Evolutionary conservation across 495 filamentous ascomycete genomes (phyloP).

Genomic region (Annulohypoxylon stygium): DNA sequence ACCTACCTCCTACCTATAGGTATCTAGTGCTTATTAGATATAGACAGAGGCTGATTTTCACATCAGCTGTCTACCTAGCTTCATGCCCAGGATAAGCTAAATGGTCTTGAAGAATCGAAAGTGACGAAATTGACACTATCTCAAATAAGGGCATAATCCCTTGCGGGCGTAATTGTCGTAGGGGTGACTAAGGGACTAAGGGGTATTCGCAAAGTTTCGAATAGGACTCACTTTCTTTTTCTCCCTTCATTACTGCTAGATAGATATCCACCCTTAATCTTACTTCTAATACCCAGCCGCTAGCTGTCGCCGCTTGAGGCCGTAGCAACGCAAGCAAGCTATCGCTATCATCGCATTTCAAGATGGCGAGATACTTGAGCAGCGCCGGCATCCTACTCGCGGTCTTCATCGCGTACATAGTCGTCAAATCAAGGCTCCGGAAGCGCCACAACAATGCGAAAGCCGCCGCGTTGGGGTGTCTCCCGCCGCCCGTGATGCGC

Average conservation of each 20-base stretch:
- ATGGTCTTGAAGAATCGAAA: neutral
- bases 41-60: neutral
- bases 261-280: neutral
- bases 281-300: neutral
- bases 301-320: neutral
- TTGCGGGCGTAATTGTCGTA: neutral
- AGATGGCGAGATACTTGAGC: constrained; percentile 34
- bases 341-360: neutral
- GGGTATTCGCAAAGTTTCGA: neutral
- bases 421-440: constrained; percentile 45
- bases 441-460: constrained; percentile 47
- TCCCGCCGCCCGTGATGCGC: constrained; percentile 47
- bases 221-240: neutral
- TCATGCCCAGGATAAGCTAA: neutral
- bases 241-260: neutral
- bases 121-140: neutral
- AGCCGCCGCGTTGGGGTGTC: constrained; percentile 46
- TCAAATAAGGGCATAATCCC: neutral
- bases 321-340: neutral
- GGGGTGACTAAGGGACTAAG: neutral
- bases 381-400: constrained; percentile 22
- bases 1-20: no score
- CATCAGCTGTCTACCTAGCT: neutral
- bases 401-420: constrained; percentile 22
- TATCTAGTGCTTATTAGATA: constrained; percentile 24